Base-by-base conservation (phyloP, 164 flowering plant species). In the Dillenia suffruticosa region DNA sequence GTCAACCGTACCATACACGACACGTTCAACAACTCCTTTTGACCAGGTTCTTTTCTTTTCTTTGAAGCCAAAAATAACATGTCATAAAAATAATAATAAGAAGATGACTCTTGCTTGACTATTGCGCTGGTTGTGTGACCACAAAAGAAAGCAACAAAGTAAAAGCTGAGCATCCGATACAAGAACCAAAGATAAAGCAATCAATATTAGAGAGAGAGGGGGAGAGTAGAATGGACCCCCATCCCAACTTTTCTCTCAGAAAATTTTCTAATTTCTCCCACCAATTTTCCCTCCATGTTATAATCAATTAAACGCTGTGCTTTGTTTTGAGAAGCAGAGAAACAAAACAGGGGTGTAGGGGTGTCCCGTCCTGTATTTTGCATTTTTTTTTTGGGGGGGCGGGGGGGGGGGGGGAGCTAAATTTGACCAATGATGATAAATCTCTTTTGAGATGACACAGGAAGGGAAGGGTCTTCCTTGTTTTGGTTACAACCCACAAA, bases 1-100 rank as follows among this genome's bases (percentile, higher is more conserved):
- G 70, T 68, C 69, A 47, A 74, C 75, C 68, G 63, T 75, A 56
- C 62, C n/a, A 50, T 44, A 65, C 74, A 73, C 78, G 77, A 69
- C 76, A 78, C 24, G 60, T 53, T 69, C 64, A 57, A 44, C 16
- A 44, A 57, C 56, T 15, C 67, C 68, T 55, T 62, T 72, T 75
- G 77, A 72, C 77, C 49, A 14, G 6, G 49, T 68, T 68, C 43
- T 40, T 70, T 67, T 60, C 56, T 17, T 44, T 69, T 56, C 55
- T 17, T 43, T 56, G 9, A 32, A 32, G 6, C 44, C n/a, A 9
- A 10, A 51, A 44, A 55, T 14, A 10, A 40, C n/a, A 66, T 47
- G 22, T 26, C 14, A 49, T 44, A 43, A 47, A 11, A 54, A 43
- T 13, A 56, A 44, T 43, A 53, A 47, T 17, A 22, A 56, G 51